A percentile compares a stretch with the other conserved stretches of the same genome.
These are phyloP conservation scores for Fusarium pseudoanthophilum DNA, from an alignment of 2,329 filamentous ascomycete species.

Conservation along the genomic window DNA sequence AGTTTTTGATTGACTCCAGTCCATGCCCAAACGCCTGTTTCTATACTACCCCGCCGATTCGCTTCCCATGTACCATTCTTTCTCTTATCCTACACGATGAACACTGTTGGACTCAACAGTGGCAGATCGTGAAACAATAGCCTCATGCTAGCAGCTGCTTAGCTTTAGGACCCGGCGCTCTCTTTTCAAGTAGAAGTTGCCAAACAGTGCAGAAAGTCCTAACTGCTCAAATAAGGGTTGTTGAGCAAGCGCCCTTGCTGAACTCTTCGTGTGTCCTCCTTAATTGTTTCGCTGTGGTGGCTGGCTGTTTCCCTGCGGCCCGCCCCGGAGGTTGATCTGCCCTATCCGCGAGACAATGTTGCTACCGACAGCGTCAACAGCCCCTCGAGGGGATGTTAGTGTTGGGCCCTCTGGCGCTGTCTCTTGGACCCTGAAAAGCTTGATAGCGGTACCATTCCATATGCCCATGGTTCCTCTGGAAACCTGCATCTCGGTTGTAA, in stretches of 20 bases:
- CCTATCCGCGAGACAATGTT: conserved; percentile 90
- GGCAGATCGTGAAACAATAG: conserved; percentile 21
- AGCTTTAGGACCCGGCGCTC: neutral
- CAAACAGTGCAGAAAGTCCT: neutral
- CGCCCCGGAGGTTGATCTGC: conserved; percentile 76
- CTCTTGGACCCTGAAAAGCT: conserved; percentile 90
- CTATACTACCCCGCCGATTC: conserved; percentile 5
- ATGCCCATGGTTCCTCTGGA: conserved; percentile 88
- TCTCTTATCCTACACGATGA: conserved; percentile 14
- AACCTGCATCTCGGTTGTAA: conserved; percentile 88
- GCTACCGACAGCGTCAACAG: conserved; percentile 92
- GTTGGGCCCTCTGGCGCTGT: conserved; percentile 82
- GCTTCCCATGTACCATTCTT: conserved; percentile 5
- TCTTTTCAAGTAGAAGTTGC: conserved; percentile 9
- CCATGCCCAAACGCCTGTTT: conserved; percentile 26
- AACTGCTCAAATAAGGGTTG: neutral
- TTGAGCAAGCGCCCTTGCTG: neutral
- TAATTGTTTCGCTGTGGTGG: conserved; percentile 31
- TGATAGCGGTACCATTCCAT: conserved; percentile 92
- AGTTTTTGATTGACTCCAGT: conserved; percentile 10
- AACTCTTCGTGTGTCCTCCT: neutral
- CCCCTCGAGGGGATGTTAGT: conserved; percentile 84
- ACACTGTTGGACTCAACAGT: neutral
- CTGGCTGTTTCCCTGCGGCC: conserved; percentile 40
- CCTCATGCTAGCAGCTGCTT: conserved; percentile 11